Evolutionary conservation across 2,329 filamentous ascomycete species (phyloP), one percentile per base, ranked within the genome.

Genomic region (Penicillium griseofulvum): DNA sequence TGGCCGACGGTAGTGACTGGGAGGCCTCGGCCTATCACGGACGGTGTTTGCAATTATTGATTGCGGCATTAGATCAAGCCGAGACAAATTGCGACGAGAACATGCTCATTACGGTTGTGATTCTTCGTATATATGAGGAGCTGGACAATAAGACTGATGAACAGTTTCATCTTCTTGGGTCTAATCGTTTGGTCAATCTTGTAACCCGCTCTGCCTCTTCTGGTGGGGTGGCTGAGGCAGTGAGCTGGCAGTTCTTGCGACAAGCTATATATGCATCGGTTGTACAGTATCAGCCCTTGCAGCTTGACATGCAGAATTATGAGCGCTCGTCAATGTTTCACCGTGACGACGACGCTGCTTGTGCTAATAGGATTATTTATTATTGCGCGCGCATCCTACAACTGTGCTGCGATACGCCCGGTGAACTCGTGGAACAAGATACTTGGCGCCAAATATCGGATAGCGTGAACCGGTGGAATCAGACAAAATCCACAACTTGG

Each of bases 41-140:
- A 19, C 68, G 75, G 48, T 80, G 78, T 54, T 67, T 81, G 10
- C 73, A 78, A 50, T 65, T 79, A 11, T 70, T 81, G 5, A 80
- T 81, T 3, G 67, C 74, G 11, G 74, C 76, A 2, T 68, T 81
- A 14, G 71, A 76, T 8, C 71, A 73, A 34, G 74, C 77, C 0
- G 69, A 73, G 14, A 68, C 74, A 1, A 72, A 73, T 1, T 78
- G 76, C 61, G 76, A 79, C 45, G 78, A 79, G 31, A 77, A 75
- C 16, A 72, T 80, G 2, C 66, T 81, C 0, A 73, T 78, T 0
- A 77, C 78, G 0, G 78, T 82, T 0, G 79, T 81, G 9, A 73
- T 81, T 6, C 64, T 81, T 19, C 74, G 79, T 0, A 69, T 80
- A 5, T 79, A 81, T 50, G 79, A 81, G 61, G 79, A 81, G 62